Conservation (phyloP, 2,329 filamentous ascomycete genomes). For the Fusarium sp. region DNA sequence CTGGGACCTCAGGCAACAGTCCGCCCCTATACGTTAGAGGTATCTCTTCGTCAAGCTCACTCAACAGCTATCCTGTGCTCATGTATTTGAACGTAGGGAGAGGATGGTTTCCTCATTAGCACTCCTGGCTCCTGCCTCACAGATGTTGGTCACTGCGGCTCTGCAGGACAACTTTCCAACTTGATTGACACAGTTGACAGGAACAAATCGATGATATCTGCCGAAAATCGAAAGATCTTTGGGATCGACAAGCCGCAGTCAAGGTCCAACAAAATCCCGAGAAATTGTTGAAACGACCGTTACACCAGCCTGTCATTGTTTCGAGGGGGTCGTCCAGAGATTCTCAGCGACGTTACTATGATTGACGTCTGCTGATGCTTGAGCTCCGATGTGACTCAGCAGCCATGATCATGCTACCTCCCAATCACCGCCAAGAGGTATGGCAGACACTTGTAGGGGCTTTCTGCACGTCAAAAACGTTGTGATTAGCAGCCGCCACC, state of each 20-base stretch:
- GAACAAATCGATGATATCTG: conserved; percentile 73
- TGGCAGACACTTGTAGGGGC: conserved; percentile 5
- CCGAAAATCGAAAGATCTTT: conserved; percentile 67
- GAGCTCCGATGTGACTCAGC: conserved; percentile 22
- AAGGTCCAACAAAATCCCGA: conserved; percentile 58
- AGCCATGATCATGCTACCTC: conserved; percentile 9
- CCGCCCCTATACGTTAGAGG: conserved; percentile 66
- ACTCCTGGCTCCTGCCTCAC: conserved; percentile 68
- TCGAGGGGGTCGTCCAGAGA: conserved; percentile 44
- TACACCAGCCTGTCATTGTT: conserved; percentile 66
- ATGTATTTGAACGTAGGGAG: conserved; percentile 57
- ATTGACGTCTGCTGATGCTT: conserved; percentile 42
- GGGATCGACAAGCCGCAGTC: conserved; percentile 65
- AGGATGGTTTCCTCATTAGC: conserved; percentile 70
- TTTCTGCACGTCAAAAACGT: conserved; percentile 10
- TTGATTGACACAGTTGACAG: conserved; percentile 50
- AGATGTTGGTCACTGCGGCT: conserved; percentile 60
- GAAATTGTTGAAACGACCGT: conserved; percentile 65
- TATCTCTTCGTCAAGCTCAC: conserved; percentile 50
- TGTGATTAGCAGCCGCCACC: conserved; percentile 12
- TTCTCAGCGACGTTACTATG: conserved; percentile 44
- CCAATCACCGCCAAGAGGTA: conserved; percentile 11
- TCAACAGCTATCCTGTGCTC: conserved; percentile 34
- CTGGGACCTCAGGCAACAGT: conserved; percentile 69
- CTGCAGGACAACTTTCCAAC: background rate